Base-by-base conservation (phyloP, 2,329 filamentous ascomycete genomes). In the Pseudogymnoascus sp. region DNA sequence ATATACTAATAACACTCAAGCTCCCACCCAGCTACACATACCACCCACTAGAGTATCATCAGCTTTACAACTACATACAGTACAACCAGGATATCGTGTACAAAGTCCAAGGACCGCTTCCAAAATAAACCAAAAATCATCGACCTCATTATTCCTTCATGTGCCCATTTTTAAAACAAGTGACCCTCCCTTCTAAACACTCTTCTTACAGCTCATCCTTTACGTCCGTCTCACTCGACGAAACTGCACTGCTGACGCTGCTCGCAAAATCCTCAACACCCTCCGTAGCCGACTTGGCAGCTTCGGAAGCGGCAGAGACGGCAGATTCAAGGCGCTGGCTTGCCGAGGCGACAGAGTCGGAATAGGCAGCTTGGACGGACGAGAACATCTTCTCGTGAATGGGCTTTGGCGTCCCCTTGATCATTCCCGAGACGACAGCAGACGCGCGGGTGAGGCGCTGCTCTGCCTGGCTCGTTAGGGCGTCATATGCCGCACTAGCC, bases 361-460 rank as follows among this genome's bases (percentile, higher is more conserved):
- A 87, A 71, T 91, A 92, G 1, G 83, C 87, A 5, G 79, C 82
- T 8, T 87, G 86, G 9, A 89, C 83, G 0, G 88, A 89, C 8
- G 87, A 82, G 11, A 90, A 77, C 72, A 91, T 82, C 66, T 90
- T 80, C 68, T 90, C 80, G 66, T 91, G 86, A 3, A 84, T 81
- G 7, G 89, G 88, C 70, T 88, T 83, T 1, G 87, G 84, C 23
- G 86, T 86, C 33, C 88, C 88, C 28, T 83, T 85, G 40, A 91
- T 81, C 69, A 90, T 83, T 3, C 79, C 82, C 1, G 87, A 90
- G 1, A 89, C 79, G 26, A 84, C 79, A 1, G 87, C 87, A 69
- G 86, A 84, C 9, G 88, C 89, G 21, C 84, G 84, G 0, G 82
- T 82, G 68, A 90, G 90, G 62, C 88, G 86, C 42, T 84, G 80